A percentile compares a stretch with the other conserved stretches of the same genome.
Evolutionary conservation across 2,329 filamentous ascomycete genomes (phyloP).

Genomic region (Monilinia fructigena): DNA sequence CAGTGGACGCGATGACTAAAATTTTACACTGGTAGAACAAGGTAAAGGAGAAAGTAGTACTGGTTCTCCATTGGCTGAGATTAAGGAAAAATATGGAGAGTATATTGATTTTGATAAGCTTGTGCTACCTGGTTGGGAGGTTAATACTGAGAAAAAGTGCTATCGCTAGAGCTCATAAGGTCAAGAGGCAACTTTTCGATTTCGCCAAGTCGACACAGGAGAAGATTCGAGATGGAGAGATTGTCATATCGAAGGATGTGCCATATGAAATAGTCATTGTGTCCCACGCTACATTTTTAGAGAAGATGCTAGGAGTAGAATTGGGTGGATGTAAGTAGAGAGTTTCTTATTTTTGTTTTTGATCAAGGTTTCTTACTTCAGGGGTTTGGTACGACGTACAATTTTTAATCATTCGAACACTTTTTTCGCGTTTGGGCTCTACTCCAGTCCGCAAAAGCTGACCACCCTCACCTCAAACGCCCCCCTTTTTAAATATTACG

Average conservation of each 20-base stretch:
- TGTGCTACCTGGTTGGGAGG: not conserved
- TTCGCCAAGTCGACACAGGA: not conserved
- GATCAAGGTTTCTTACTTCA: not conserved
- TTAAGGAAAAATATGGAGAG: not conserved
- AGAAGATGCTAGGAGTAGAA: not conserved
- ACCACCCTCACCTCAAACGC: not conserved
- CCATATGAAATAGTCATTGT: slow-evolving; percentile 15
- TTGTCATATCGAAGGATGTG: not conserved
- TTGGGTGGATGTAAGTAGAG: not conserved
- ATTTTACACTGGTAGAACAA: not conserved
- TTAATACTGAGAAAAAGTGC: not conserved
- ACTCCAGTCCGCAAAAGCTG: not conserved
- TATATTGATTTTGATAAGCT: no score
- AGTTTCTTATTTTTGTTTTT: not conserved
- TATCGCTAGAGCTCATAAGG: not conserved
- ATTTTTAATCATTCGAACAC: not conserved
- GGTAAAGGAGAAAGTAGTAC: not conserved
- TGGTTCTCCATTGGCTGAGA: not conserved
- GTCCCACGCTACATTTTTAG: not conserved
- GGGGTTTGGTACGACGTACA: not conserved
- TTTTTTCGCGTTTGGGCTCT: not conserved
- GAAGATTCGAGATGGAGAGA: not conserved
- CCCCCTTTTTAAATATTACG: not conserved
- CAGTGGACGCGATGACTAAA: not conserved
- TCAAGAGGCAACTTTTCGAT: not conserved